Conservation (phyloP, 306 rosid species). For the Cercis canadensis region DNA sequence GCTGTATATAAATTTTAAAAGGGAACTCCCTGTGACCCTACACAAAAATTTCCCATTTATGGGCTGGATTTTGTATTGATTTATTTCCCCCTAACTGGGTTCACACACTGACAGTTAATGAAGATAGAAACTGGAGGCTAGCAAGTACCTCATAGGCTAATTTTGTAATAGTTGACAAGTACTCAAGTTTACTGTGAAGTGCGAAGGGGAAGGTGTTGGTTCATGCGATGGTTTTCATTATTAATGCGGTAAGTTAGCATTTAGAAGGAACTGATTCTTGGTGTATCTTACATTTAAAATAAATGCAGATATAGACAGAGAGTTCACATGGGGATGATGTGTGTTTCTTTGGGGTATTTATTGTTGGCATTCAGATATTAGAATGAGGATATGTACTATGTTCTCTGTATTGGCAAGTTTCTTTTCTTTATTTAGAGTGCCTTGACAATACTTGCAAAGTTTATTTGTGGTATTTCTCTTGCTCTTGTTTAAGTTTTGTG, state of each 20-base stretch:
- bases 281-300: no score
- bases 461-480: not conserved
- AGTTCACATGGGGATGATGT: constrained; percentile 47
- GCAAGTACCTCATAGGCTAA: no score
- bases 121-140: no score
- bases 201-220: no score
- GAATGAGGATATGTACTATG: not conserved
- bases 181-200: no score
- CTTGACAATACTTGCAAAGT: constrained; percentile 29
- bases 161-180: no score
- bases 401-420: constrained; percentile 21
- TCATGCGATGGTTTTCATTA: no score
- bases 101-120: no score
- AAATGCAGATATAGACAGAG: constrained; percentile 5
- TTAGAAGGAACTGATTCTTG: no score
- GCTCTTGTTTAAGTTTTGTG: constrained; percentile 5
- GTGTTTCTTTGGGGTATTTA: constrained; percentile 32
- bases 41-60: constrained; percentile 28
- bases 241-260: no score
- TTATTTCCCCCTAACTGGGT: constrained; percentile 16
- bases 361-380: constrained; percentile 26
- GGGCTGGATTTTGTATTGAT: constrained; percentile 28
- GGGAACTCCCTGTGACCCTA: constrained; percentile 47
- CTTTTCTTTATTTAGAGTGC: constrained; percentile 32
- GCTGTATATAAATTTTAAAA: constrained; percentile 28